These are phyloP conservation scores for Mycena olivaceomarginata DNA, from an alignment of 768 basidiomycete species.

Conservation along the genomic window DNA sequence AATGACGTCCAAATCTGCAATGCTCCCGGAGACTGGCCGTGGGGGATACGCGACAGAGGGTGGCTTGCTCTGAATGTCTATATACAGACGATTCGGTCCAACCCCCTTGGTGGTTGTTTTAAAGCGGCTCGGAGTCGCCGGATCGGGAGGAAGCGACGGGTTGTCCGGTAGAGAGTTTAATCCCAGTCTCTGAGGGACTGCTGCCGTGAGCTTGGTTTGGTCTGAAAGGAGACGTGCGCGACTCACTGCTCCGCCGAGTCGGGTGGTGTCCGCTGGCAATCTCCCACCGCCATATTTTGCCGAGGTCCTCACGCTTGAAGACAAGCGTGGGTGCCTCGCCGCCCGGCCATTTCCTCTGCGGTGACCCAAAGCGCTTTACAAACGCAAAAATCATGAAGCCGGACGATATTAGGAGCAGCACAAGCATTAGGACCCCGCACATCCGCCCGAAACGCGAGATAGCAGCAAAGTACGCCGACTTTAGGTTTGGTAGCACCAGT, in stretches of 20 bases:
- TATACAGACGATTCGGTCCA: slow-evolving; percentile 87
- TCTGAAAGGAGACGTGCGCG: not conserved
- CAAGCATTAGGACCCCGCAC: slow-evolving; percentile 73
- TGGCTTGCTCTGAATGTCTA: slow-evolving; percentile 79
- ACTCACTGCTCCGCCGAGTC: slow-evolving; percentile 84
- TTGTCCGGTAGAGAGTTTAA: slow-evolving; percentile 76
- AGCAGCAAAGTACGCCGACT: not conserved
- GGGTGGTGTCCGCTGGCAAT: slow-evolving; percentile 96
- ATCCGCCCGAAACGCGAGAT: slow-evolving; percentile 48
- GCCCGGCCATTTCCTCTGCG: slow-evolving; percentile 78
- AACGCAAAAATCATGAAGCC: slow-evolving; percentile 78
- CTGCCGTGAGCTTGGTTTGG: slow-evolving; percentile 30
- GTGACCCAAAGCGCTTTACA: slow-evolving; percentile 75
- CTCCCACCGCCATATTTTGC: slow-evolving; percentile 97
- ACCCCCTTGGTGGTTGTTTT: slow-evolving; percentile 79
- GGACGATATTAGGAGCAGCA: slow-evolving; percentile 62
- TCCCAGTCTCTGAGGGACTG: slow-evolving; percentile 84
- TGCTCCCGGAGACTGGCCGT: slow-evolving; percentile 88
- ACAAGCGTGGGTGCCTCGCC: slow-evolving; percentile 84
- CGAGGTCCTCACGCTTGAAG: slow-evolving; percentile 85
- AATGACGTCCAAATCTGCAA: slow-evolving; percentile 91
- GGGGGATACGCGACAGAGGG: slow-evolving; percentile 89
- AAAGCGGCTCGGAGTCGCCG: slow-evolving; percentile 63
- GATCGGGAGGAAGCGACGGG: slow-evolving; percentile 81
- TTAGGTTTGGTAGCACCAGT: slow-evolving; percentile 34